Conservation (phyloP, 768 basidiomycete species). For the Lactarius deliciosus region DNA sequence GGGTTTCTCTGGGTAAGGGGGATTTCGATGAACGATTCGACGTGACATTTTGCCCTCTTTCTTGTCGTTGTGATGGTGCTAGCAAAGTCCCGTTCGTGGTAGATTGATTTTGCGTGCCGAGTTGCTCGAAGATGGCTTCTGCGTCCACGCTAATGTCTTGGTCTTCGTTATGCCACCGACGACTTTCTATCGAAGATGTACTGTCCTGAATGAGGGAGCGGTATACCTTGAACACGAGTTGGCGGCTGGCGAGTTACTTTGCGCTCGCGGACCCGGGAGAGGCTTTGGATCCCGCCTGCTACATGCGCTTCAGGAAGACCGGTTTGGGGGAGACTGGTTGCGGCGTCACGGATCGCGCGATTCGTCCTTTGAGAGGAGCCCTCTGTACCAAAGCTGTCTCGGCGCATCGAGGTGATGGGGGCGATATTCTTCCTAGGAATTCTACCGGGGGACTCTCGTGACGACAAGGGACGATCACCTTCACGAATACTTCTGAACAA, state of each 20-base stretch:
- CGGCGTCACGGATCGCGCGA: background rate
- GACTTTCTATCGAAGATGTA: slow-evolving; percentile 21
- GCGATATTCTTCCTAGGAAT: no score
- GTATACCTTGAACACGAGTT: slow-evolving; percentile 29
- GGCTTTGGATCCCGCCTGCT: slow-evolving; percentile 1
- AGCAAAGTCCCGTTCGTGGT: background rate
- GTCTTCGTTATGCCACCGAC: slow-evolving; percentile 24
- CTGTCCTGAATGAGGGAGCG: slow-evolving; percentile 24
- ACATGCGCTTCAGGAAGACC: slow-evolving; percentile 4
- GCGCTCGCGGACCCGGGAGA: slow-evolving; percentile 31
- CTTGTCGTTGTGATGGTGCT: slow-evolving; percentile 7
- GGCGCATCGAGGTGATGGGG: background rate
- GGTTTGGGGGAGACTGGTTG: background rate
- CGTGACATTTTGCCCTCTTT: background rate
- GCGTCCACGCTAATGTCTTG: slow-evolving; percentile 22
- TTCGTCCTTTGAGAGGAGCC: background rate
- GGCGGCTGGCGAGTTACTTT: slow-evolving; percentile 34
- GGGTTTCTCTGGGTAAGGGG: background rate
- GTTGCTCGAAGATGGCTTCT: slow-evolving; percentile 26
- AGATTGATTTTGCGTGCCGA: slow-evolving; percentile 7
- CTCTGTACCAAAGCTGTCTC: background rate
- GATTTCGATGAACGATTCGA: slow-evolving; percentile 1
- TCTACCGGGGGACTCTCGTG: slow-evolving; percentile 7
- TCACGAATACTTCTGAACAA: slow-evolving; percentile 3
- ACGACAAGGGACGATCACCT: slow-evolving; percentile 7